Base-by-base conservation (phyloP, 2,329 filamentous ascomycete genomes). In the Apiospora arundinis region DNA sequence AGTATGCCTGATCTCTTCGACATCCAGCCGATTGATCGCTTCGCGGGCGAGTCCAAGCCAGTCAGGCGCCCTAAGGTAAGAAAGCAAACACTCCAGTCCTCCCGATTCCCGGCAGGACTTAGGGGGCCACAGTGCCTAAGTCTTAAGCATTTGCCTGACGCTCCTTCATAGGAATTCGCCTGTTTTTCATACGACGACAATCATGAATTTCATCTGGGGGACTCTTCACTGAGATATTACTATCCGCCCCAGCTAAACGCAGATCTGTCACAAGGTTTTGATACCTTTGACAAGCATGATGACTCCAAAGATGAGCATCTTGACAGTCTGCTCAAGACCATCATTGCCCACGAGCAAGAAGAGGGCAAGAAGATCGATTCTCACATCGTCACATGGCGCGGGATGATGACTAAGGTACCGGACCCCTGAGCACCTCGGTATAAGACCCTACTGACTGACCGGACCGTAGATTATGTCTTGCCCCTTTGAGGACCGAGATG, bases 401-500 rank as follows among this genome's bases (percentile, higher is more conserved):
- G 96, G 48, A 98, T 98, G 94, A 95, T 99, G 92, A 98, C 96
- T 74, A 99, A 98, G 88, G 94, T 95, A 79, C 69, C 82, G 21
- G 37, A 18, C 65, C 42, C 18, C 37, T 46, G 67, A 70, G 16
- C 37, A 46, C 16, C 11, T 42, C 12, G 45, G 40, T 40, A 18
- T 32, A 37, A 14, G 67, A 56, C n/a, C 48, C 42, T 18, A 48
- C 73, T 76, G 66, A 76, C 60, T 23, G 9, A 75, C 56, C n/a
- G 9, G 14, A 21, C 6, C 37, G 25, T 74, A 97, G 94, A 94
- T 99, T 75, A 91, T 98, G 91, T 91, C 92, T 0, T 86, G 92
- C 0, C 93, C 94, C 0, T 98, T 93, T 79, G 94, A 97, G 74
- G 88, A 92, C 74, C 89, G 92, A 79, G 93, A 95, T 78, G 93